Base-by-base conservation (phyloP, 2,329 filamentous ascomycete genomes). In the Monosporascus sp. region DNA sequence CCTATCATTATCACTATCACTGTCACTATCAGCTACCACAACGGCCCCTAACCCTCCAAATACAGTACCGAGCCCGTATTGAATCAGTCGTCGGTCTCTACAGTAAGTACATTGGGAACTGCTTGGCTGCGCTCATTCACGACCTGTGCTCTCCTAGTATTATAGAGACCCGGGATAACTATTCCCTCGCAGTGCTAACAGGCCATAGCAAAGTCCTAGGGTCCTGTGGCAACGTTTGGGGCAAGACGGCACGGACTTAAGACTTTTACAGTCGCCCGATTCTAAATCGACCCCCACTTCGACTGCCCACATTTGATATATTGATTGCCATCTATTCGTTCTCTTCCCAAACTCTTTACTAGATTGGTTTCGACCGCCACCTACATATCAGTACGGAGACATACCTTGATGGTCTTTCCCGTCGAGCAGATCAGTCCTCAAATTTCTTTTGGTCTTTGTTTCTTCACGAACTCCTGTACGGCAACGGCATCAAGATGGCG, bases 401-500 rank as follows among this genome's bases (percentile, higher is more conserved):
- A n/a, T 41, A 35, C 9, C 14, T 35, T 35, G 31, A 35, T 9
- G 27, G 31, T 14, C 11, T 35, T 35, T 35, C 31, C 31, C 11
- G 5, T 35, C 18, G 1, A 24, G 18, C 18, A 39, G 18, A 39
- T 9, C 37, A 7, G 18, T 11, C 31, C 31, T 11, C 11, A 5
- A 35, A 35, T 17, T 18, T 41, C 18, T 41, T n/a, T 18, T 9
- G 38, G 7, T 20, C 18, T 18, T 41, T 41, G 17, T 20, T n/a
- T 46, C 24, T 44, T 20, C 22, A 15, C n/a, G 6, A n/a, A 46
- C 7, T 46, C 43, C 11, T 14, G 31, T 14, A 35, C 27, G 27
- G 27, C 31, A 9, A 8, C 31, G 4, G 31, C 9, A 11, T 56
- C 72, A 78, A 72, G 57, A 97, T 97, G 93, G 77, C 92, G 67